Evolutionary conservation across 2,329 filamentous ascomycete species (phyloP), one percentile per base, ranked within the genome.

Genomic region (Cladophialophora carrionii): DNA sequence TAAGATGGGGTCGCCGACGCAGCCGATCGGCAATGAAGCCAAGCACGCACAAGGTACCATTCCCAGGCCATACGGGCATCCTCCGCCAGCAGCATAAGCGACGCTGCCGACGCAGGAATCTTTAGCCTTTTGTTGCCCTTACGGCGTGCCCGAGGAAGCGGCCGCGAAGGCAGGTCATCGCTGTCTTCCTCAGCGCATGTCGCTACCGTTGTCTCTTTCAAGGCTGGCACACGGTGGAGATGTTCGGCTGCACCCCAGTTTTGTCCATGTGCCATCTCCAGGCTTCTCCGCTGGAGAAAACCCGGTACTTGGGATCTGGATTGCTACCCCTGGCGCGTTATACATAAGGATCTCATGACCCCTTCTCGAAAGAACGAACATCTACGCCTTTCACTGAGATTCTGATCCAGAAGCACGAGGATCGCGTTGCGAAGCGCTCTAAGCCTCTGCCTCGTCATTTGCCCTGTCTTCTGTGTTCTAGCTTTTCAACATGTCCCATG

Each of bases 61-160:
- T 9, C 14, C 14, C 46, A n/a, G 46, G 22, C n/a, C 22, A 20
- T 4, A 24, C 46, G n/a, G 46, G n/a, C 31, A 46, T 43, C 55
- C 26, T 57, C 55, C 55, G 55, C 17, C 34, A 6, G 6, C 43
- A 48, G 55, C 55, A 24, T 57, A 57, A 57, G 55, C 55, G 55
- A 57, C 55, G 37, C 10, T 43, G 55, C 55, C 55, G 55, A 57
- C 10, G 5, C 4, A 31, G 55, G 55, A 48, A 57, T 26, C 22
- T 57, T 43, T 57, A 48, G 34, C 29, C 41, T 57, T 48, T 57
- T 57, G 20, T 22, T 43, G 20, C 55, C 34, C 34, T 17, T 41
- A 8, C 17, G 34, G 14, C 34, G 34, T 10, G 34, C 34, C 34
- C 34, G 34, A 41, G 17, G 34, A 41, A 17, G 12, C 7, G 34